Conservation (phyloP, 257 asterid genomes). For the Linaria vulgaris region DNA sequence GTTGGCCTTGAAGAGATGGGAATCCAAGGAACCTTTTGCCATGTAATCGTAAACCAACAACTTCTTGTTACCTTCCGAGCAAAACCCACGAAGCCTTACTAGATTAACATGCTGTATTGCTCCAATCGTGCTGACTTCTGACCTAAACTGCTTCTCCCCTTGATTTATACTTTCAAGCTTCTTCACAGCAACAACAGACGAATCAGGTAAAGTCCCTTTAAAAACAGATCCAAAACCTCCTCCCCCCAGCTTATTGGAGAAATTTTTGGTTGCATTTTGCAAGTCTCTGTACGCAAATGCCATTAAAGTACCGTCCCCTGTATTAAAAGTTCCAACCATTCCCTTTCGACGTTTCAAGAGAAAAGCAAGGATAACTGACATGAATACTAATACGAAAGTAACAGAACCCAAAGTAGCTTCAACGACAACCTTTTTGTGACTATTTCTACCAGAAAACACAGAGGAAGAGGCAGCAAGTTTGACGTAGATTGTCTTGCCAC, state of each 20-base stretch:
- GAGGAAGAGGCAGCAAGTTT: slow-evolving; percentile 21
- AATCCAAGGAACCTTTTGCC: slow-evolving; percentile 31
- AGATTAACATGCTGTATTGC: slow-evolving; percentile 37
- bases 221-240: slow-evolving; percentile 39
- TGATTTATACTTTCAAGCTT: slow-evolving; percentile 30
- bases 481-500: slow-evolving; percentile 17
- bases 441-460: not conserved
- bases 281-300: slow-evolving; percentile 28
- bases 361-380: slow-evolving; percentile 6
- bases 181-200: slow-evolving; percentile 32
- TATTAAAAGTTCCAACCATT: slow-evolving; percentile 1
- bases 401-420: slow-evolving; percentile 18
- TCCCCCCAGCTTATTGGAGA: slow-evolving; percentile 29
- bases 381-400: not conserved
- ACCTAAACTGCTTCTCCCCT: slow-evolving; percentile 32
- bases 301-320: slow-evolving; percentile 21
- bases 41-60: slow-evolving; percentile 34
- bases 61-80: slow-evolving; percentile 28
- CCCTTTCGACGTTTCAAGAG: slow-evolving; percentile 20
- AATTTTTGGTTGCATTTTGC: slow-evolving; percentile 29
- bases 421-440: not conserved
- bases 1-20: slow-evolving; percentile 17
- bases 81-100: slow-evolving; percentile 30
- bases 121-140: slow-evolving; percentile 32
- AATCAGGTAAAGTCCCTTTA: slow-evolving; percentile 26